A percentile compares a stretch with the other conserved stretches of the same genome.
Conservation (phyloP, 306 rosid genomes). For the Geum urbanum region DNA sequence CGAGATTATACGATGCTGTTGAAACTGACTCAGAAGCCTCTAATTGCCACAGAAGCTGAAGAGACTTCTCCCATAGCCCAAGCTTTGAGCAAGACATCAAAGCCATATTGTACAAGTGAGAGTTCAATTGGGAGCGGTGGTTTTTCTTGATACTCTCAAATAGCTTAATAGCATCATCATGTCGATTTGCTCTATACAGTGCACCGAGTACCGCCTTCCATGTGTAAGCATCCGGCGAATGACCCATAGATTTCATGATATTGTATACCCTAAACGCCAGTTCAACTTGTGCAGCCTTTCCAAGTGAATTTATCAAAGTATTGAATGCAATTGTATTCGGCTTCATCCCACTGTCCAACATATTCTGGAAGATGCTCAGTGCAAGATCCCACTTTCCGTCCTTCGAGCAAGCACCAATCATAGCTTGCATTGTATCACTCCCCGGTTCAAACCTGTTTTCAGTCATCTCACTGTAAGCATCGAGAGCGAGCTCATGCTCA, state of each 20-base stretch:
- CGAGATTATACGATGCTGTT: constrained; percentile 66
- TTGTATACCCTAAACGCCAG: constrained; percentile 52
- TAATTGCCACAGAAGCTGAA: constrained; percentile 80
- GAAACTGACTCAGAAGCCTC: constrained; percentile 56
- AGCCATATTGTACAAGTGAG: constrained; percentile 62
- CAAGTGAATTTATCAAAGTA: constrained; percentile 68
- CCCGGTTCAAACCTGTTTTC: constrained; percentile 57
- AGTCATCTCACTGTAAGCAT: constrained; percentile 70
- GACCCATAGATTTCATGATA: constrained; percentile 49
- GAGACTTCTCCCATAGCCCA: constrained; percentile 64
- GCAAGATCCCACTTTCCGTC: constrained; percentile 81
- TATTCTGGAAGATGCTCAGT: constrained; percentile 44
- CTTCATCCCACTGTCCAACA: constrained; percentile 47
- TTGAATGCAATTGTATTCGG: constrained; percentile 68
- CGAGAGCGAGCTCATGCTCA: constrained; percentile 72
- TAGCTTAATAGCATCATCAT: constrained; percentile 56
- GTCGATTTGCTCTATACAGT: constrained; percentile 49
- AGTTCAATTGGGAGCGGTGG: constrained; percentile 32
- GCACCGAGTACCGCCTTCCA: constrained; percentile 63
- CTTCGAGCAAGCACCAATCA: constrained; percentile 58
- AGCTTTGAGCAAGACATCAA: constrained; percentile 79
- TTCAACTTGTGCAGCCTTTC: constrained; percentile 66
- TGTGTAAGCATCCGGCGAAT: constrained; percentile 69
- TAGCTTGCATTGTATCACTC: constrained; percentile 54
- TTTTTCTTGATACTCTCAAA: constrained; percentile 50